Evolutionary conservation across 257 asterid genomes (phyloP), one percentile per base, ranked within the genome.

Genomic region (Solanum medicagineum): DNA sequence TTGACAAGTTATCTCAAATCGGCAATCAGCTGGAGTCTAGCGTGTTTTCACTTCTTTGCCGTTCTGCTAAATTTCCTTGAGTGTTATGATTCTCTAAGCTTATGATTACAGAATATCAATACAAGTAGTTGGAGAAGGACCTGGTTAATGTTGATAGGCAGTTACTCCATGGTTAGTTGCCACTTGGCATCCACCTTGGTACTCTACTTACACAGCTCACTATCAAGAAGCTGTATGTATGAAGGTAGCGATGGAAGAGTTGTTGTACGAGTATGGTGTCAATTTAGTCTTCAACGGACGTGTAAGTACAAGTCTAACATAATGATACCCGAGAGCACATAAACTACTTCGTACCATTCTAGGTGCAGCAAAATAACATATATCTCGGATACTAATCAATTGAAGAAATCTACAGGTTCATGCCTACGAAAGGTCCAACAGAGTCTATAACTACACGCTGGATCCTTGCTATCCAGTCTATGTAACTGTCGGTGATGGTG

Each of bases 181-280:
- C 47, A 87, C 94, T 3, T 93, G 97, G 99, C 99, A 96, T 88
- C 93, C 98, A 6, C 99, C 99, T 16, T 96, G 99, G 99, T 96
- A 96, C 90, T 85, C 93, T 85, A 90, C 95, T 40, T 96, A 93
- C 92, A 89, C 85, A 17, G 92, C 98, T 45, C 99, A 96, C 89
- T 96, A 95, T 85, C 85, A 98, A 85, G 98, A 96, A 93, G 94
- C 93, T 51, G 99, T 95, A 87, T 96, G 99, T 44, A 96, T 95
- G 99, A 96, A 84, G 89, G 94, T 90, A 20, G 90, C 93, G 10
- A 91, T 96, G 98, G 99, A 96, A 86, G 97, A 90, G 66, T 65
- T 92, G 80, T 90, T 96, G 22, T 95, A 96, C 88, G 87, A 88
- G 51, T 89, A 92, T 86, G 91, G 95, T 11, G 97, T 96, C 22